Percentiles rank a stretch among this genome's conserved stretches.
Conservation (phyloP, 352 stramenopile genomes). For the Globisporangium polare region DNA sequence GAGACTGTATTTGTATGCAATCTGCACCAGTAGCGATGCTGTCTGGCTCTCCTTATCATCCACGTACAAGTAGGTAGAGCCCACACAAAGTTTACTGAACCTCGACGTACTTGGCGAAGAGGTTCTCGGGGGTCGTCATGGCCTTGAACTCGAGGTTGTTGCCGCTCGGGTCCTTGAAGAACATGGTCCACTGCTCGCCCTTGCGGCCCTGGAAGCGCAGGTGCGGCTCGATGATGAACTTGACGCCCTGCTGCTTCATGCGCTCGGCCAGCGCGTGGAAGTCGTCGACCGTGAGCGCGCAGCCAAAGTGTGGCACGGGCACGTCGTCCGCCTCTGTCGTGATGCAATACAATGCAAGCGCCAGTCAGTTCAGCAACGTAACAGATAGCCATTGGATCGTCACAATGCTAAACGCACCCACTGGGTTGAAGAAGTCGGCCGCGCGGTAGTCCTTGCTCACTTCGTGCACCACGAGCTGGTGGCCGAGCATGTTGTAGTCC, state of each 20-base stretch:
- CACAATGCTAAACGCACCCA: conserved; percentile 45
- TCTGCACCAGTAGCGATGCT: neutral
- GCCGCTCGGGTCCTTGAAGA: conserved; percentile 97
- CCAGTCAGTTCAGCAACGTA: neutral
- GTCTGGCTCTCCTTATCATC: neutral
- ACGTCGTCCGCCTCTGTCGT: conserved; percentile 92
- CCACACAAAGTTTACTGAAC: conserved; percentile 28
- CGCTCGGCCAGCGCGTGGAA: conserved; percentile 90
- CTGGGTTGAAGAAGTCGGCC: conserved; percentile 95
- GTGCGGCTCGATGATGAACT: conserved; percentile 96
- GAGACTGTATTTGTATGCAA: conserved; percentile 11
- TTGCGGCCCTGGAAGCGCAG: conserved; percentile 92
- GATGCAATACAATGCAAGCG: neutral
- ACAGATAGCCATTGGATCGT: neutral
- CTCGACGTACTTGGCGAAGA: conserved; percentile 98
- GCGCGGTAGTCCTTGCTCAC: conserved; percentile 91
- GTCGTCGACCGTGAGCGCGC: conserved; percentile 89
- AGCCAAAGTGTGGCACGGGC: conserved; percentile 95
- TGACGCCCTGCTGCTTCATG: conserved; percentile 66
- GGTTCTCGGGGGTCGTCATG: conserved; percentile 95
- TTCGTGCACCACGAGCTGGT: conserved; percentile 89
- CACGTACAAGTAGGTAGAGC: neutral
- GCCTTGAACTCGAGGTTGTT: conserved; percentile 99
- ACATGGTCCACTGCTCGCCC: conserved; percentile 99
- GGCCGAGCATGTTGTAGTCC: conserved; percentile 89